Conservation (phyloP, 192 early-diverging fungal genomes). For the Entomortierella parvispora region DNA sequence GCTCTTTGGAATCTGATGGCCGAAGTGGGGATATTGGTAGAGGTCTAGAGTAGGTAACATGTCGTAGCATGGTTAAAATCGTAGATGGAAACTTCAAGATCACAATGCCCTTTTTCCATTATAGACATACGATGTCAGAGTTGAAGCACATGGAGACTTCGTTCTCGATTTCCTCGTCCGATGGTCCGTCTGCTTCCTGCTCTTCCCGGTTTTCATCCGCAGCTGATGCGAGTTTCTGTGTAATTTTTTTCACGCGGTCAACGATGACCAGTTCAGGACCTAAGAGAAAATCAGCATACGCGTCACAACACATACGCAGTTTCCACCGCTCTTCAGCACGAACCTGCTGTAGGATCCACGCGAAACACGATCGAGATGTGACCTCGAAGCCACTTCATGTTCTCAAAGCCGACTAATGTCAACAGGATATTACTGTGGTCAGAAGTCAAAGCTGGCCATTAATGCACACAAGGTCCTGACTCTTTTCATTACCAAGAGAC, state of each 20-base stretch:
- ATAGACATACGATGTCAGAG: constrained; percentile 27
- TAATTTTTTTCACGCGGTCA: constrained; percentile 48
- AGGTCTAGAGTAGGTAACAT: constrained; percentile 16
- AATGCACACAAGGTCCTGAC: too few species aligned
- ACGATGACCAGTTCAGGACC: constrained; percentile 44
- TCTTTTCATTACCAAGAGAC: constrained; percentile 29
- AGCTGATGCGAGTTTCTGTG: constrained; percentile 30
- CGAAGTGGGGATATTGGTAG: constrained; percentile 41
- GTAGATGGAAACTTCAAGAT: neutral
- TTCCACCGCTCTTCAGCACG: neutral
- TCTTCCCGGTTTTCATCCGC: constrained; percentile 23
- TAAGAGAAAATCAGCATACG: neutral
- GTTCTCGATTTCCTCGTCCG: constrained; percentile 38
- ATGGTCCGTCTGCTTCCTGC: constrained; percentile 10
- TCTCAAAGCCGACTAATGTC: constrained; percentile 52
- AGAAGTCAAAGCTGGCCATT: too few species aligned
- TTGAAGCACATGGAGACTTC: constrained; percentile 50
- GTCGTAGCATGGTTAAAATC: neutral
- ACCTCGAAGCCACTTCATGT: constrained; percentile 47
- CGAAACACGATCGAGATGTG: constrained; percentile 53
- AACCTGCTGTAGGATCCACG: constrained; percentile 36
- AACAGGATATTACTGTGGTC: too few species aligned
- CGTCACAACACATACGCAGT: neutral
- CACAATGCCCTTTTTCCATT: neutral
- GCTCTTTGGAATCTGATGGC: constrained; percentile 50